Conservation (phyloP, 2,329 filamentous ascomycete species). For the Botrytis pseudocinerea region DNA sequence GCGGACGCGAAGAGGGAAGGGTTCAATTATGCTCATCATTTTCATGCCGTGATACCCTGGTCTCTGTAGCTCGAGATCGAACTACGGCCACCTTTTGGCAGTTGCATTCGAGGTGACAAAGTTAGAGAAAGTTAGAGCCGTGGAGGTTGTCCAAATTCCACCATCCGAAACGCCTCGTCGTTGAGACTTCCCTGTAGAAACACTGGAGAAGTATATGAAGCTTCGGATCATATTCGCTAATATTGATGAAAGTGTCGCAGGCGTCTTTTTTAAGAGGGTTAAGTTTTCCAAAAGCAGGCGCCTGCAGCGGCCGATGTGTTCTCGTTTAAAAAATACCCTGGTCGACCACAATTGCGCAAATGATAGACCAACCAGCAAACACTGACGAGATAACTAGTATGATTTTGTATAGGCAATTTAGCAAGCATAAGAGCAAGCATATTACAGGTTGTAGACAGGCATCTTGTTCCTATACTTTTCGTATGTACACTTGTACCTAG, state of each 20-base stretch:
- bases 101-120: constrained; percentile 8
- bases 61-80: constrained; percentile 12
- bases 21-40: constrained; percentile 14
- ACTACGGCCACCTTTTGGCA: constrained; percentile 18
- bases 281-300: constrained; percentile 22
- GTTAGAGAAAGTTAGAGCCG: constrained; percentile 5
- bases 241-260: constrained; percentile 18
- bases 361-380: constrained; percentile 15
- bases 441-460: constrained; percentile 6
- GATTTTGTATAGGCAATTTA: constrained; percentile 5
- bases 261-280: constrained; percentile 7
- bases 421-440: constrained; percentile 12
- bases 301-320: constrained; percentile 24
- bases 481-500: background rate
- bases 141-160: constrained; percentile 13
- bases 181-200: constrained; percentile 18
- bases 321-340: constrained; percentile 16
- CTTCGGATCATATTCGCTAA: constrained; percentile 20
- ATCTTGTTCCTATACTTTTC: constrained; percentile 16
- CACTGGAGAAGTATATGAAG: constrained; percentile 18
- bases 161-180: constrained; percentile 12
- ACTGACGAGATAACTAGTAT: constrained; percentile 12
- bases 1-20: background rate
- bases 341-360: constrained; percentile 23
- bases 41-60: constrained; percentile 19